Base-by-base conservation (phyloP, 176 grass and related monocot species). In the Oryza meridionalis region DNA sequence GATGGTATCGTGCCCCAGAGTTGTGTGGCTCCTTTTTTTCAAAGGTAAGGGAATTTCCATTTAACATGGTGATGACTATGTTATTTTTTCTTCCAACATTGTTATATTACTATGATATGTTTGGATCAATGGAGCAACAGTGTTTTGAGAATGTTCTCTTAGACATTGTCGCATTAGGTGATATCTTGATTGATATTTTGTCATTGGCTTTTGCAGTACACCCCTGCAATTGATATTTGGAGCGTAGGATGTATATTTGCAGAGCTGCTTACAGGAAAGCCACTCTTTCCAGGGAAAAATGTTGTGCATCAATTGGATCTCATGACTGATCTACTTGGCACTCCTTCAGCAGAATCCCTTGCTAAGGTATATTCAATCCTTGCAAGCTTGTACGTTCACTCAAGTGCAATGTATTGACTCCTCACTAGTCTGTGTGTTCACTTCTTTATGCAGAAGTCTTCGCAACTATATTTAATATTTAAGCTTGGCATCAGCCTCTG, bases 21-120 rank as follows among this genome's bases (percentile, higher is more conserved):
- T 91, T 97, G 50, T 97, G 94, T 82, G 94, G 94, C 75, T 97
- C 94, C 16, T 97, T 97, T 78, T 97, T 97, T 84, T 92, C 94
- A 31, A 97, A 97, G 89, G 94, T 97, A 47, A 76, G 75, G 70
- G 50, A 65, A 46, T 63, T 84, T 86, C 72, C 63, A 70, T 25
- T 63, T 76, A 22, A 55, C 11, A 61, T 10, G 4, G 21, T 2
- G 42, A 53, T 83, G 16, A 59, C 31, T 21, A 84, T 77, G n/a
- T 16, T 77, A 38, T 4, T 38, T 61, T 55, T 81, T 40, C 59
- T 24, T 45, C 21, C 22, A 6, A 62, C 44, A 17, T 82, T 90
- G 29, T 45, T 82, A 38, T 25, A 71, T 81, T 69, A 51, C 3
- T 27, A 26, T 26, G 8, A 51, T 31, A 66, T 26, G 35, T 76